Percentiles rank a stretch among this genome's conserved stretches.
Evolutionary conservation across 176 grass and related monocot species (phyloP).

Genomic region (Oryza meyeriana): DNA sequence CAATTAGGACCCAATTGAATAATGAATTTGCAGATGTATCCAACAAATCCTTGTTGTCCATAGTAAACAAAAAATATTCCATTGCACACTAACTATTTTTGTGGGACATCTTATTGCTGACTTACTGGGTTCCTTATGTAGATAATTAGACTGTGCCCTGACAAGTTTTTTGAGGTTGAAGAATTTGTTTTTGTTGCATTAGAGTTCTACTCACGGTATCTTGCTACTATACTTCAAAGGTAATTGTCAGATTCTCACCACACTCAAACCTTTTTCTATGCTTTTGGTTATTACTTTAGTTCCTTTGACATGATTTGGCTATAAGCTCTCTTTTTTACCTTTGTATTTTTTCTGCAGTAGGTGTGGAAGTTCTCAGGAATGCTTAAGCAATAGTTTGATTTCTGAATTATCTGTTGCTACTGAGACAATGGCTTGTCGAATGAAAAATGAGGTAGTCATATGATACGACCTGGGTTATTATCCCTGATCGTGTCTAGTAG

Average conservation of each 20-base stretch:
- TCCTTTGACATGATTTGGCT: background rate
- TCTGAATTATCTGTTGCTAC: slow-evolving; percentile 61
- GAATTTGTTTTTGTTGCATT: slow-evolving; percentile 58
- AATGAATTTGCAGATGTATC: background rate
- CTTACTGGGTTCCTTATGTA: slow-evolving; percentile 45
- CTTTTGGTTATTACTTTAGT: slow-evolving; percentile 26
- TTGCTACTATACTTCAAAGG: slow-evolving; percentile 65
- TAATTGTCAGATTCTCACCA: slow-evolving; percentile 31
- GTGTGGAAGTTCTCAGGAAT: slow-evolving; percentile 38
- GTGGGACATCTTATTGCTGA: background rate
- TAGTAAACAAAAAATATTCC: background rate
- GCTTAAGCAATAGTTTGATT: slow-evolving; percentile 50
- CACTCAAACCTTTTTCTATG: background rate
- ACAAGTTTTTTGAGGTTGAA: slow-evolving; percentile 72
- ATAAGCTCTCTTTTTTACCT: background rate
- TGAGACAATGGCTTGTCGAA: slow-evolving; percentile 58
- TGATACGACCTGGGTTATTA: background rate
- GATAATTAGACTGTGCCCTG: slow-evolving; percentile 78
- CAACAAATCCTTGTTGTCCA: background rate
- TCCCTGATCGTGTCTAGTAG: slow-evolving; percentile 11
- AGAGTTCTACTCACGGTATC: slow-evolving; percentile 63
- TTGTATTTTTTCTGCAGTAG: slow-evolving; percentile 24
- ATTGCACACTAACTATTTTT: slow-evolving; percentile 9
- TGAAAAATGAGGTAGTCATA: slow-evolving; percentile 67
- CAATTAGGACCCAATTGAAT: background rate